phyloP scores from a whole-genome alignment of 2,329 filamentous ascomycete species.

The Coniella vitis region DNA sequence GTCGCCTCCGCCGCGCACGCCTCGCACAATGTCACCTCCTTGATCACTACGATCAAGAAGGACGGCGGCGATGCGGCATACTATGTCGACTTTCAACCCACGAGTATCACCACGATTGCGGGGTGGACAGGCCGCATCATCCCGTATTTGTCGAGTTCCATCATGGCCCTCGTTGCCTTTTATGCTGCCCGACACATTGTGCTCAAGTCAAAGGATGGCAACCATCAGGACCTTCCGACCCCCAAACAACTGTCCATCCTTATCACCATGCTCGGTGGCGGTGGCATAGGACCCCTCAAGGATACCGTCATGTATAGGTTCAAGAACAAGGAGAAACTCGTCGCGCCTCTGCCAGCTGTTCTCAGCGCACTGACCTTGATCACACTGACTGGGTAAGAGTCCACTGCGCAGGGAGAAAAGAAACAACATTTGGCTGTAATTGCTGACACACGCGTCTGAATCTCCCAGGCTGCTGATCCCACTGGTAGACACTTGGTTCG shows the following conservation, averaged over 20 bases:
- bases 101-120: neutral
- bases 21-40: neutral
- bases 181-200: neutral
- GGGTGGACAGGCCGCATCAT: neutral
- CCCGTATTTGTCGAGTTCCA: neutral
- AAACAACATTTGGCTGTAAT: neutral
- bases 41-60: neutral
- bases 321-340: neutral
- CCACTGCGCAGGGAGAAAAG: too few relatives aligned
- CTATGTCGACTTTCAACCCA: neutral
- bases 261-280: neutral
- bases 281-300: neutral
- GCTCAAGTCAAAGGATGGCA: neutral
- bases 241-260: neutral
- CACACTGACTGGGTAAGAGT: neutral
- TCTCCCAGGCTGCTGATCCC: neutral
- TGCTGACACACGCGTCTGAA: neutral
- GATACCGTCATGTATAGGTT: neutral
- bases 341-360: neutral
- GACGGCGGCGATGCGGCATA: neutral
- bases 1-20: neutral
- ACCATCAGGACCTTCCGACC: neutral
- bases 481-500: neutral
- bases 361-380: neutral
- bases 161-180: conserved; percentile 2